These are phyloP conservation scores for Leptoxyphium fumago DNA, from an alignment of 2,329 filamentous ascomycete genomes.

Conservation along the genomic window DNA sequence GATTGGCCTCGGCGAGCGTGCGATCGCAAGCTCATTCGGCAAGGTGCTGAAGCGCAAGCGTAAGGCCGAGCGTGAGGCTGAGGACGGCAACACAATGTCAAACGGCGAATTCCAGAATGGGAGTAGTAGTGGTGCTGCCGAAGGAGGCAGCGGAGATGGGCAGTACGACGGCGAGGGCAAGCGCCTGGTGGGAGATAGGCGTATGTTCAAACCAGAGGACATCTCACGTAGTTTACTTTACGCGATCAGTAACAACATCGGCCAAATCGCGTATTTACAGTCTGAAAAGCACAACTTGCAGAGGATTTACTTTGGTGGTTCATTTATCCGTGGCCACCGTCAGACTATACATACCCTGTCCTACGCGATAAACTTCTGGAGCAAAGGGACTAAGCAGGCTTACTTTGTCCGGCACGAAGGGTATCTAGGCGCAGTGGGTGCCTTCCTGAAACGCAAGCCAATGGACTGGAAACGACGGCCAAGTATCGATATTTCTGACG, in stretches of 20 bases:
- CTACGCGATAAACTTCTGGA: conserved; percentile 97
- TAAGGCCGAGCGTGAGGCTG: conserved; percentile 62
- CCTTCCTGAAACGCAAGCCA: conserved; percentile 83
- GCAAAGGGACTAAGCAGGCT: conserved; percentile 80
- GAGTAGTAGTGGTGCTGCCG: conserved; percentile 18
- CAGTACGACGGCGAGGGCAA: conserved; percentile 17
- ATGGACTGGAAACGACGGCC: conserved; percentile 71
- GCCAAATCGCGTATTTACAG: conserved; percentile 94
- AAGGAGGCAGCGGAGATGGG: conserved; percentile 3
- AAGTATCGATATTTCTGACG: conserved; percentile 8
- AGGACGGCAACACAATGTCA: conserved; percentile 49
- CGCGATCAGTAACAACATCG: conserved; percentile 92
- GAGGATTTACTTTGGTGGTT: conserved; percentile 94
- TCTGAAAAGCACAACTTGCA: conserved; percentile 84
- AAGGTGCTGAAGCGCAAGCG: conserved; percentile 92
- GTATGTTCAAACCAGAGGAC: conserved; percentile 63
- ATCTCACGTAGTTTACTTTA: conserved; percentile 85
- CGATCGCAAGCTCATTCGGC: conserved; percentile 90
- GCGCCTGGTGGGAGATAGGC: conserved; percentile 23
- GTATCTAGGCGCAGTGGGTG: conserved; percentile 84
- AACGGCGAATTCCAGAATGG: conserved; percentile 34
- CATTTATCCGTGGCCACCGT: conserved; percentile 87
- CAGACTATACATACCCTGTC: conserved; percentile 97
- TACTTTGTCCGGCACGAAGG: conserved; percentile 94
- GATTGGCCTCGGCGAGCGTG: conserved; percentile 88